Base-by-base conservation (phyloP, 306 rosid species). In the Cicer pinnatifidum region DNA sequence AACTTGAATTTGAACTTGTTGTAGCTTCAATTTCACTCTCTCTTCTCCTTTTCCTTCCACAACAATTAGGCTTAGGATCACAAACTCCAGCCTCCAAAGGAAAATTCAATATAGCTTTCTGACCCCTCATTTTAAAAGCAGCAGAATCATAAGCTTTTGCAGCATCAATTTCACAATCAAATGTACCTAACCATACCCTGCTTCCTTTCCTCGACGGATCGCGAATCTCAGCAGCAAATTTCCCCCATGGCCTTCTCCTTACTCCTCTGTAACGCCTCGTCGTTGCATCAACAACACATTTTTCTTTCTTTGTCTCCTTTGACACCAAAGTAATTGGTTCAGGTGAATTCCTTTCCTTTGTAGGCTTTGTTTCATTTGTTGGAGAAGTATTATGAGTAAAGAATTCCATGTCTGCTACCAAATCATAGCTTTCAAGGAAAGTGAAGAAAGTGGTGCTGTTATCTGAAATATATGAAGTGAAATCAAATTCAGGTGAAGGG, bases 121-220 rank as follows among this genome's bases (percentile, higher is more conserved):
- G 83, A 6, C 98, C 98, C 44, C 98, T 90, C 83, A 92, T 82
- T 84, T 72, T 84, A 82, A 92, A 92, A 11, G 98, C 98, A 28
- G 98, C 98, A 68, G 70, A 83, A 56, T 92, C 98, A 63, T 92
- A 92, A 8, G 98, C 98, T 84, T 78, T 92, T 0, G 96, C 98
- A 9, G 98, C 98, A 35, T 90, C 98, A 11, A 87, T 77, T 20
- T 84, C 92, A 23, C 73, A 78, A 40, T 90, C 94, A 72, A 88
- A 92, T 8, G 98, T 92, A 9, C 98, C 98, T 72, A 92, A 76
- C 98, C 98, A 92, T 11, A 90, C 93, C 51, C 98, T 85, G 28
- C 78, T 78, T 11, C 98, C 98, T 56, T 80, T 88, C 67, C 82
- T 76, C 39, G 63, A 20, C 20, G 96, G 94, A 76, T 92, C 98